Conservation (phyloP, 176 grass and related monocot species). For the Cenchrus fungigraminus region DNA sequence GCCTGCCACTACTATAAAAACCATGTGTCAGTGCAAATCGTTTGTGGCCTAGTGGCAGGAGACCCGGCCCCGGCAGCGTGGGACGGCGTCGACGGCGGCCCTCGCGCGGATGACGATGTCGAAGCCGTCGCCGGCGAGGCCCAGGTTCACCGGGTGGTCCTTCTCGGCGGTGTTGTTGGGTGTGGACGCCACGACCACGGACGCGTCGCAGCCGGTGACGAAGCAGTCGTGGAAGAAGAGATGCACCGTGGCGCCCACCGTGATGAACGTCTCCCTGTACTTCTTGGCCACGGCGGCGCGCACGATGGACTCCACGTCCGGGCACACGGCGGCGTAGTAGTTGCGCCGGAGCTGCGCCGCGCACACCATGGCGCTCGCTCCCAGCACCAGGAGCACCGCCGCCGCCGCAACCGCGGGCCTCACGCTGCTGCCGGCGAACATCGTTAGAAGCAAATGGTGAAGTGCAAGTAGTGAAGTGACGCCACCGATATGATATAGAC, state of each 20-base stretch:
- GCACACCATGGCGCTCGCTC: no score
- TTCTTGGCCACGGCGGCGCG: conserved; percentile 43
- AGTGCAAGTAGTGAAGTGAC: no score
- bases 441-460: no score
- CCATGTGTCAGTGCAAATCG: no score
- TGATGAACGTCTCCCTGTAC: conserved; percentile 49
- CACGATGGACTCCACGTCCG: conserved; percentile 30
- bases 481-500: no score
- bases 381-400: no score
- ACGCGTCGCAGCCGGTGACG: conserved; percentile 64
- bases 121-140: conserved; percentile 46
- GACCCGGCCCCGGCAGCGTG: conserved; percentile 54
- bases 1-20: no score
- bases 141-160: conserved; percentile 30
- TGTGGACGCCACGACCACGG: conserved; percentile 57
- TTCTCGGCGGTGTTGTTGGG: conserved; percentile 53
- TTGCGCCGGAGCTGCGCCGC: no score
- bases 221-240: conserved; percentile 73
- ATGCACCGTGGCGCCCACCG: conserved; percentile 46
- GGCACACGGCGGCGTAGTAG: no score
- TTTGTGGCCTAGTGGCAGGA: conserved; percentile 32
- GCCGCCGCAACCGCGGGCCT: no score
- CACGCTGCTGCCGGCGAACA: no score
- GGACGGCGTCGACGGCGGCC: conserved; percentile 62
- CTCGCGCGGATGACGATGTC: conserved; percentile 52